These are phyloP conservation scores for Zanthoxylum bungeanum DNA, from an alignment of 345 rosid species.

Conservation along the genomic window DNA sequence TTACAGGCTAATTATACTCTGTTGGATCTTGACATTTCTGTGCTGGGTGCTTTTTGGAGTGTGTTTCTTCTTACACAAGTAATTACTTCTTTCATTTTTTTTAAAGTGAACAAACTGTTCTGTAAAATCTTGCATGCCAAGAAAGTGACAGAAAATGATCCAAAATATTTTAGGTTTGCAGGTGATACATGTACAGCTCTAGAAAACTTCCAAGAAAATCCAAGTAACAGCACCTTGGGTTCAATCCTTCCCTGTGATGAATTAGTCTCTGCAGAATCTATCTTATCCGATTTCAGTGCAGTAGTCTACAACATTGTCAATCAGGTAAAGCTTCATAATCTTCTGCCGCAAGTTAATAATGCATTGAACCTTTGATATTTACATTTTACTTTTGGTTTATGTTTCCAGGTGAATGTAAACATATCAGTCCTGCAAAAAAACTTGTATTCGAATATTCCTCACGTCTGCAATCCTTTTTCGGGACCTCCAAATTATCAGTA, in stretches of 20 bases:
- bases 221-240: conserved; percentile 61
- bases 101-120: neutral
- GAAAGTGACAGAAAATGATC: neutral
- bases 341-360: neutral
- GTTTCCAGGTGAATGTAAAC: conserved; percentile 53
- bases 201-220: conserved; percentile 51
- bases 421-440: conserved; percentile 33
- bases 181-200: conserved; percentile 57
- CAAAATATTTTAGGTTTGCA: conserved; percentile 42
- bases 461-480: conserved; percentile 72
- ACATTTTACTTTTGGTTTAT: neutral
- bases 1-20: conserved; percentile 47
- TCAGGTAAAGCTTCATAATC: conserved; percentile 24
- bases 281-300: conserved; percentile 41
- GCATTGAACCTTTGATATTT: neutral
- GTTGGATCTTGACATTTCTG: conserved; percentile 61
- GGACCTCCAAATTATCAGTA: conserved; percentile 52
- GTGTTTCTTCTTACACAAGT: conserved; percentile 54
- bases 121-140: neutral
- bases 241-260: conserved; percentile 67
- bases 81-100: conserved; percentile 7
- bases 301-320: conserved; percentile 52
- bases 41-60: conserved; percentile 64
- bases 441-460: conserved; percentile 6
- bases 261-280: conserved; percentile 42